Evolutionary conservation across 768 basidiomycete genomes (phyloP).

Genomic region (Lactifluus volemus): DNA sequence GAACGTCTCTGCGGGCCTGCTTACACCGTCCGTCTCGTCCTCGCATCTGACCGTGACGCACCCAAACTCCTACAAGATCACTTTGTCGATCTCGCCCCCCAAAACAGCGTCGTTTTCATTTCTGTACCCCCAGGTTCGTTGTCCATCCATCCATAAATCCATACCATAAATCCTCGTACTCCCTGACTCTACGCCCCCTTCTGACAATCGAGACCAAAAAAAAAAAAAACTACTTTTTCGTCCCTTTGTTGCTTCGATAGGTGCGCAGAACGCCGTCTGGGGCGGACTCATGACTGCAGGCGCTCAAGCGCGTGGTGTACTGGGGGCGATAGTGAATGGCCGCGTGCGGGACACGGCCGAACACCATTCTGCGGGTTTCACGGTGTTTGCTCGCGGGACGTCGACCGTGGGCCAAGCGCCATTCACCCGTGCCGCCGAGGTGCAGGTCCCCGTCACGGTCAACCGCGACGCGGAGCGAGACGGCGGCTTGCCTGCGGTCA

Average conservation of each 20-base stretch:
- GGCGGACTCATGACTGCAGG: slow-evolving; percentile 89
- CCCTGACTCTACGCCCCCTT: not conserved
- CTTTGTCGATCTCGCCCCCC: slow-evolving; percentile 72
- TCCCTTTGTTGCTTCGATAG: slow-evolving; percentile 28
- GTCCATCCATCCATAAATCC: not conserved
- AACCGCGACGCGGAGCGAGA: slow-evolving; percentile 25
- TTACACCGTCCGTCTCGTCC: slow-evolving; percentile 82
- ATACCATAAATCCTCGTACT: not conserved
- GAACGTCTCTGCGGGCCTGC: slow-evolving; percentile 58
- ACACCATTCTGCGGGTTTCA: slow-evolving; percentile 58
- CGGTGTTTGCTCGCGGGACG: slow-evolving; percentile 73
- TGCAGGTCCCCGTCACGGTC: slow-evolving; percentile 58
- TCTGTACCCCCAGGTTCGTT: slow-evolving; percentile 58
- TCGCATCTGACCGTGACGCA: slow-evolving; percentile 43
- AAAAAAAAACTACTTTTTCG: too few relatives aligned
- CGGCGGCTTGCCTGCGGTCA: slow-evolving; percentile 43
- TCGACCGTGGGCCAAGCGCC: slow-evolving; percentile 83
- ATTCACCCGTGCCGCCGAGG: slow-evolving; percentile 70
- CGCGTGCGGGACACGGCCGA: slow-evolving; percentile 80
- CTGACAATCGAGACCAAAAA: not conserved
- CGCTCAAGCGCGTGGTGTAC: slow-evolving; percentile 58
- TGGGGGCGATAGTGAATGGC: slow-evolving; percentile 76
- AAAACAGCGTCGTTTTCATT: slow-evolving; percentile 63
- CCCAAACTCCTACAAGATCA: slow-evolving; percentile 58
- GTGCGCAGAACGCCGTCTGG: slow-evolving; percentile 79